Base-by-base conservation (phyloP, 1,284 basidiomycete species). In the Cryptococcus hybrid region DNA sequence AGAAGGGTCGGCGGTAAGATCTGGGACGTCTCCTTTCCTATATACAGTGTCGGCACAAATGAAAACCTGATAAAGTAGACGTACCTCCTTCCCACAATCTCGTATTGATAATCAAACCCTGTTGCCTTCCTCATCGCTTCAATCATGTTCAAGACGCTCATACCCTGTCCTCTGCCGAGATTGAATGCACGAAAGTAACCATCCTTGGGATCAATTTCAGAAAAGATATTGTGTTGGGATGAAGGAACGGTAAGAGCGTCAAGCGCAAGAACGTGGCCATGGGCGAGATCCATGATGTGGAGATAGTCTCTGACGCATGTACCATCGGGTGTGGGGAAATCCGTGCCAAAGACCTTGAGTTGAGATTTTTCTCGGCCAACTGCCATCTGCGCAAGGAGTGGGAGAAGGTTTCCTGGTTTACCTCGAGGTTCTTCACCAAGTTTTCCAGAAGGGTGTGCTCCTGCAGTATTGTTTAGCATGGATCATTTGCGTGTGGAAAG, bases 251-350 rank as follows among this genome's bases (percentile, higher is more conserved):
- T 73, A 58, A 83, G 80, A 15, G 92, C 92, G 57, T 95, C 89
- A 46, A 99, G 84, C 0, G 96, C 92, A 58, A 94, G 86, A 57
- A 97, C 82, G 79, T 99, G 96, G 7, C 96, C 96, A 30, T 86
- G 83, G 15, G 96, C 92, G 40, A 99, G 85, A 76, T 99, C 96
- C 76, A 98, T 86, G 60, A 99, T 86, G 78, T 99, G 96, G 36
- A 99, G 84, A 81, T 99, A 99, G 81, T 99, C 96, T 56, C 96
- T 89, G 36, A 96, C 90, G 70, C 93, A 97, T 5, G 93, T 98
- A 13, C 95, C 95, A 75, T 99, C 95, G 42, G 85, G 86, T 2
- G 95, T 99, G 35, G 94, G 93, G 78, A 97, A 99, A 79, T 99
- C 93, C 75, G 96, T 92, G 51, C 96, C 96, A 74, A 98, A 99